Conservation (phyloP, 2,329 filamentous ascomycete genomes). For the Berkeleyomyces basicola region DNA sequence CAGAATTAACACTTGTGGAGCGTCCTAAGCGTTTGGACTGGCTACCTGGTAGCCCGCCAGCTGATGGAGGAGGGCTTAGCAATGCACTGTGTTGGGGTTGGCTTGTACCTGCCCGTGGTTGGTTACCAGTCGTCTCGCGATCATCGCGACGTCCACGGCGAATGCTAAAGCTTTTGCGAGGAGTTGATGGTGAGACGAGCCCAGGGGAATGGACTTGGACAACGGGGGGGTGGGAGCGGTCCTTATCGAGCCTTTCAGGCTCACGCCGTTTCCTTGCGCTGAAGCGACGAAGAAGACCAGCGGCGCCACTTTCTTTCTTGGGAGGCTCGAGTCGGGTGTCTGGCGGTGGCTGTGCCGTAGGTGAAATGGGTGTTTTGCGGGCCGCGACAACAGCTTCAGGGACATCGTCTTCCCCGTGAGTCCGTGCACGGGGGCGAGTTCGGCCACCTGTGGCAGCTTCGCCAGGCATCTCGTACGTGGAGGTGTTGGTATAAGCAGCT, state of each 20-base stretch:
- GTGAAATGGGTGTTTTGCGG: conserved; percentile 10
- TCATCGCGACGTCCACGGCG: conserved; percentile 38
- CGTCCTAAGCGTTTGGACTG: conserved; percentile 58
- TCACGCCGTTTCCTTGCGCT: conserved; percentile 71
- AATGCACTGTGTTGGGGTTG: conserved; percentile 65
- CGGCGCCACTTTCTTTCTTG: conserved; percentile 74
- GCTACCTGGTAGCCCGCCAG: conserved; percentile 37
- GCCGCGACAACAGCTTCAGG: conserved; percentile 39
- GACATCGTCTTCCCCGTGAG: conserved; percentile 86
- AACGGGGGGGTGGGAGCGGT: conserved; percentile 51
- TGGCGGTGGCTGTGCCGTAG: conserved; percentile 26
- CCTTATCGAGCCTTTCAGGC: conserved; percentile 42
- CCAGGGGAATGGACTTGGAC: conserved; percentile 66
- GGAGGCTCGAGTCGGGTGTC: conserved; percentile 44
- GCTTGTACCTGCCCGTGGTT: conserved; percentile 38
- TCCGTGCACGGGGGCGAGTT: conserved; percentile 69
- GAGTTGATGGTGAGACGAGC: conserved; percentile 39
- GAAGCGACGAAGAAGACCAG: conserved; percentile 70
- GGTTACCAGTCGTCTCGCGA: conserved; percentile 32
- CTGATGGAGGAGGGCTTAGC: conserved; percentile 53
- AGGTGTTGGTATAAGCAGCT: conserved; percentile 74
- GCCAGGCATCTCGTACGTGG: conserved; percentile 73
- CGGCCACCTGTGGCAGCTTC: conserved; percentile 75
- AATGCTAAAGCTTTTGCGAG: conserved; percentile 82
- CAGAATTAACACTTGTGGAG: conserved; percentile 83